These are phyloP conservation scores for Colletotrichum endophyticum DNA, from an alignment of 2,329 filamentous ascomycete genomes.

Conservation along the genomic window DNA sequence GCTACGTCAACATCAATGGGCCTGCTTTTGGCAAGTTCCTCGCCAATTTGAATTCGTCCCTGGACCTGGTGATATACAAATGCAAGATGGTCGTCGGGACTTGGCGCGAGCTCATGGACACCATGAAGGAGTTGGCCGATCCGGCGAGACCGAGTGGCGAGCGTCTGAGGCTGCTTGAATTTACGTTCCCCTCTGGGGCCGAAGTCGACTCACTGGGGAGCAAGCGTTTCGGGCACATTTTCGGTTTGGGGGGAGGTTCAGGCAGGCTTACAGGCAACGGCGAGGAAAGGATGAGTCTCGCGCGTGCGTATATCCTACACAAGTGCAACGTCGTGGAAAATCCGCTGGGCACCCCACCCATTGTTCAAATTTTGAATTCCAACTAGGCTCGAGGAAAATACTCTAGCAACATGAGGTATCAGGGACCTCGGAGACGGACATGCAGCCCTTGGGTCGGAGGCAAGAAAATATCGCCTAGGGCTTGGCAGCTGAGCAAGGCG, in stretches of 20 bases:
- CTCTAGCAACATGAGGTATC: not conserved
- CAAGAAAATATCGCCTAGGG: not conserved
- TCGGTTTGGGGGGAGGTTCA: not conserved
- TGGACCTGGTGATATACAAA: not conserved
- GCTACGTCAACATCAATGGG: not conserved
- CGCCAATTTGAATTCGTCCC: not conserved
- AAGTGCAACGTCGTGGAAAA: not conserved
- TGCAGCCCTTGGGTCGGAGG: not conserved
- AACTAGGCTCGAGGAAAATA: not conserved
- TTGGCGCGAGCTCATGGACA: not conserved
- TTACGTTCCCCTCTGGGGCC: not conserved
- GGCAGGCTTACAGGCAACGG: not conserved
- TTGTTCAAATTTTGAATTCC: not conserved
- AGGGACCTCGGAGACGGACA: not conserved
- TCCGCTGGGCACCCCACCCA: not conserved
- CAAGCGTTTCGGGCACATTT: not conserved
- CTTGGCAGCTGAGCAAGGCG: not conserved
- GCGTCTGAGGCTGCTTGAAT: not conserved
- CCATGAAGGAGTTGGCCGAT: not conserved
- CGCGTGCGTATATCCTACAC: rapidly evolving
- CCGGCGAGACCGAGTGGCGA: not conserved
- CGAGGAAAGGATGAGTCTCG: not conserved
- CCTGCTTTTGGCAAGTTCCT: not conserved
- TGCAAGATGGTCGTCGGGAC: not conserved
- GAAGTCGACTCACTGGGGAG: not conserved